phyloP scores from a whole-genome alignment of 2,329 filamentous ascomycete species.

The Neonectria neomacrospora region DNA sequence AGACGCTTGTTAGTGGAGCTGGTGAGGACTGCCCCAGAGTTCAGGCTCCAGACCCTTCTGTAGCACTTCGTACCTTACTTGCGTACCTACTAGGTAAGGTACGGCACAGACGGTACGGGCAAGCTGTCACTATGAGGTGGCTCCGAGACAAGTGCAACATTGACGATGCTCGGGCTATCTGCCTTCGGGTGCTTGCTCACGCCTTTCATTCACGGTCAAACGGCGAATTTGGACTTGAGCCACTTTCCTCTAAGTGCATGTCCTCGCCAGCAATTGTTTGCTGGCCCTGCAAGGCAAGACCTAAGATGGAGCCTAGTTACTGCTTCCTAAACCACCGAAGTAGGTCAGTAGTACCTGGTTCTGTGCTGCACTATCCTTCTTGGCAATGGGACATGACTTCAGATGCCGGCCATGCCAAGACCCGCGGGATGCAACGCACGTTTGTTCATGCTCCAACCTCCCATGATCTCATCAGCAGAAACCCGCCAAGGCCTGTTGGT shows the following conservation, averaged over 20 bases:
- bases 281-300: background rate
- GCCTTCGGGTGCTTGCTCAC: background rate
- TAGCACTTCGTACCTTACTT: too few relatives aligned
- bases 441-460: background rate
- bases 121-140: background rate
- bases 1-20: background rate
- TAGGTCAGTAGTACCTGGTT: background rate
- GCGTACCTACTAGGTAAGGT: too few relatives aligned
- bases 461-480: background rate
- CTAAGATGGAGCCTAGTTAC: background rate
- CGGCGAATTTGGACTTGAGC: too few relatives aligned
- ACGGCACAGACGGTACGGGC: too few relatives aligned
- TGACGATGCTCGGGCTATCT: background rate
- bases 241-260: background rate
- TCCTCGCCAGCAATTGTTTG: background rate
- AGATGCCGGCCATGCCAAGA: slow-evolving; percentile 1
- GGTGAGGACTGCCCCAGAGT: background rate
- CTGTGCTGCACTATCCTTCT: background rate
- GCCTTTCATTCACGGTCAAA: background rate
- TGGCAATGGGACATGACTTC: background rate
- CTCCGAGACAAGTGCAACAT: background rate
- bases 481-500: slow-evolving; percentile 3
- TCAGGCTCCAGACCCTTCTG: background rate
- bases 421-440: background rate
- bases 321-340: background rate